Base-by-base conservation (phyloP, 2,329 filamentous ascomycete species). In the Sphaerulina vaccinii region DNA sequence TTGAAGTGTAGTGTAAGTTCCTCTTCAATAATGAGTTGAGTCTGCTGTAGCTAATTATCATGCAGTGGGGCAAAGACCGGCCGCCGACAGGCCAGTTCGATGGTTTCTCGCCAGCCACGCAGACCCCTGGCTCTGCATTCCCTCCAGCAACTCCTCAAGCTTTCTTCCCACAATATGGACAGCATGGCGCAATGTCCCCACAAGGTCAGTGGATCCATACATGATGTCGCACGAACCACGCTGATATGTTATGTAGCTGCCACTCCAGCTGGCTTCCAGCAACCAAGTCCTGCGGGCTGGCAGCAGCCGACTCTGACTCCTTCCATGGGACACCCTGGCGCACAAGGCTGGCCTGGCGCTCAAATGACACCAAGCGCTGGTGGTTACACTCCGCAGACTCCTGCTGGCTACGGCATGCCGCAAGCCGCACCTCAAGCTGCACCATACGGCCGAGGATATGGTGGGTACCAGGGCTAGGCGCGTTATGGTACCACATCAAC, bases 41-140 rank as follows among this genome's bases (percentile, higher is more conserved):
- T 23, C 18, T 15, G 2, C 22, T 59, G 55, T 42, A 7, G 54
- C 60, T 52, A 75, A 65, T 55, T 61, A 61, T 43, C 56, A 61
- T 63, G 33, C 68, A 97, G 92, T 99, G 93, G 93, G 93, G 93
- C 70, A 99, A 99, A 77, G 93, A 99, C 74, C 95, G 96, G 75
- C 90, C 91, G 47, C 90, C 93, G 22, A 90, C 84, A 64, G 82
- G 85, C 62, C 80, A 87, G 66, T 87, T 86, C 62, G 95, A 96
- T 65, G 88, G 89, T 63, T 62, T 52, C 51, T 92, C 88, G 69
- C 85, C 87, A 63, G 86, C 91, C 48, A 88, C 91, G 69, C 88
- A 84, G 85, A 83, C 73, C 42, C 40, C 58, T 41, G 80, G 61
- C 82, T 82, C 83, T 81, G 85, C 79, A 50, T 96, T 86, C 68